Evolutionary conservation across 163 green algal genomes (phyloP), one percentile per base, ranked within the genome.

Genomic region (Volvox carteri): DNA sequence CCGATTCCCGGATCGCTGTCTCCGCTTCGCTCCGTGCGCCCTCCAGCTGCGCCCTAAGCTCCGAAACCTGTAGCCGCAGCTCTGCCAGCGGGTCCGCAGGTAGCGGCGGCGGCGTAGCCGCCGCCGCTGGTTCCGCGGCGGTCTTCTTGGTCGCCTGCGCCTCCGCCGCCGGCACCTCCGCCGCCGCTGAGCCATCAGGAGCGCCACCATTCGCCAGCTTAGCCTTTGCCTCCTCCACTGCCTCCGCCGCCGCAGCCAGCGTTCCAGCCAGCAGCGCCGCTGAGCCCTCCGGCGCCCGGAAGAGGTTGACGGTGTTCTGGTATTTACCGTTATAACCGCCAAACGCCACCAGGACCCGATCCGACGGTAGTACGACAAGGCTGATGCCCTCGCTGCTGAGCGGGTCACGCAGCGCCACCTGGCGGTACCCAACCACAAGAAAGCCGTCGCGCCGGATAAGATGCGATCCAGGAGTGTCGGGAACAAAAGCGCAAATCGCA

Each of bases 311-410:
- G 11, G 90, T 44, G 78, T 95, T 96, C 78, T 97, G 96, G 90
- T 97, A 98, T 79, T 94, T 95, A 8, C 97, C 97, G 88, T 98
- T 98, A 94, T 99, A 98, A 25, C 97, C 97, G 28, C 97, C 97
- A 92, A 98, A 98, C 0, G 96, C 93, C 0, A 98, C 84, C 35
- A 99, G 92, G 65, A 93, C 93, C 28, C 89, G 90, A 7, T 90
- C 89, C n/a, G 76, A 4, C 16, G 58, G 87, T 41, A 88, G 42
- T 16, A 41, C 73, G 50, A 95, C 73, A 58, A 96, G 67, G 62
- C 86, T 95, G 58, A 97, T 93, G 42, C 96, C 97, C 89, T 99
- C 97, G 76, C 94, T 96, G 30, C 94, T 95, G 21, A 98, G 93
- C 0, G 95, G 91, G 28, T 93, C 94, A 33, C 93, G 89, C 23